Evolutionary conservation across 2,329 filamentous ascomycete genomes (phyloP).

Genomic region (Chaetomiaceae sp.): DNA sequence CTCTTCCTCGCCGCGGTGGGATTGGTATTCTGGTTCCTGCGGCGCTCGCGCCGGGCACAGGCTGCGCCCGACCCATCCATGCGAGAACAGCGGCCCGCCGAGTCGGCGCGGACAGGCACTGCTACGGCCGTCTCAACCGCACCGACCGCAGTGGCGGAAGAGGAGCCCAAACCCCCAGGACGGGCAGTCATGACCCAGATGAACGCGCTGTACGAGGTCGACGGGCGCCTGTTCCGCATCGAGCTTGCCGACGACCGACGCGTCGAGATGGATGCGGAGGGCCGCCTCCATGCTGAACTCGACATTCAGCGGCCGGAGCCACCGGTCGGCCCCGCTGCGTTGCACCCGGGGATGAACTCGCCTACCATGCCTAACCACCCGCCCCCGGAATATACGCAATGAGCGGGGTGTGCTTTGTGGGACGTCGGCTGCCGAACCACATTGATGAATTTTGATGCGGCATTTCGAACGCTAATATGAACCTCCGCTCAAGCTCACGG

Average conservation of each 20-base stretch:
- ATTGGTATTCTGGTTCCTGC: slow-evolving; percentile 17
- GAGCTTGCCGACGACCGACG: slow-evolving; percentile 17
- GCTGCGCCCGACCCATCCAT: background rate
- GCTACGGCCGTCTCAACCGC: background rate
- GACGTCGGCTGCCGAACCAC: too few relatives aligned
- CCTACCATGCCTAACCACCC: too few relatives aligned
- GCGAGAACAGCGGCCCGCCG: background rate
- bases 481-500: too few relatives aligned
- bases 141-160: background rate
- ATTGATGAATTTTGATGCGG: too few relatives aligned
- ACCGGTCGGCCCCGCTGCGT: background rate
- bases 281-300: slow-evolving; percentile 8
- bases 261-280: slow-evolving; percentile 18
- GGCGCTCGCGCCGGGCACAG: slow-evolving; percentile 6
- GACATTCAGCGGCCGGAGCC: background rate
- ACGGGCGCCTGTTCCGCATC: slow-evolving; percentile 12
- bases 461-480: too few relatives aligned
- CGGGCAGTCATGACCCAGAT: background rate
- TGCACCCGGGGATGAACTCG: too few relatives aligned
- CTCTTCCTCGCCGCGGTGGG: slow-evolving; percentile 14
- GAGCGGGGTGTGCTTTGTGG: too few relatives aligned
- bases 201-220: slow-evolving; percentile 15
- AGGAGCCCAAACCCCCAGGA: background rate
- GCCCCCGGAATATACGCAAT: background rate
- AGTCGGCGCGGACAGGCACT: background rate